Evolutionary conservation across 352 stramenopile genomes (phyloP).

Genomic region (Stramenopiles sp.): DNA sequence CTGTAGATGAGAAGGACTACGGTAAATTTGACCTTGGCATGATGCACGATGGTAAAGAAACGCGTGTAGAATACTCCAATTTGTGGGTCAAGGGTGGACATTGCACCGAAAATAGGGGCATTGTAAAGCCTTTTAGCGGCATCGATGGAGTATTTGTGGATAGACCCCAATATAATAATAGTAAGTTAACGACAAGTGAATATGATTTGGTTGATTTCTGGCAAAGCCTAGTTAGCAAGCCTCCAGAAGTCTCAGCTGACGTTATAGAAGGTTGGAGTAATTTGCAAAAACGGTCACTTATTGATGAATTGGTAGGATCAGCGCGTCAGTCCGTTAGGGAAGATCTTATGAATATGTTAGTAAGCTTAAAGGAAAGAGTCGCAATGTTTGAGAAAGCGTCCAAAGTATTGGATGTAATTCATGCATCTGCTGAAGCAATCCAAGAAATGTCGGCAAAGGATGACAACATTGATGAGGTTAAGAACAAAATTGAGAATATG

Average conservation of each 20-base stretch:
- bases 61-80: background rate
- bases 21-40: background rate
- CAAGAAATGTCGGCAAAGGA: too few species aligned
- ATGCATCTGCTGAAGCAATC: background rate
- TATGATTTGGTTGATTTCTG: too few species aligned
- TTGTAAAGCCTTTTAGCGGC: background rate
- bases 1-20: background rate
- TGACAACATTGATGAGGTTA: too few species aligned
- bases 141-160: too few species aligned
- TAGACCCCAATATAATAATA: too few species aligned
- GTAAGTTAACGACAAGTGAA: too few species aligned
- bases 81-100: background rate
- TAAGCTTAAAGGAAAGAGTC: too few species aligned
- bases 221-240: too few species aligned
- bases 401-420: too few species aligned
- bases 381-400: background rate
- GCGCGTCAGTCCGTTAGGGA: background rate
- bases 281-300: background rate
- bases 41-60: background rate
- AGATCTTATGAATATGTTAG: too few species aligned
- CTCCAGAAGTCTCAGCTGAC: background rate
- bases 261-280: background rate
- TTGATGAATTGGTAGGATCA: background rate
- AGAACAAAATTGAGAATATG: background rate
- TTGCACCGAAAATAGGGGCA: background rate